Base-by-base conservation (phyloP, 768 basidiomycete species). In the Amanita pseudoporphyria region DNA sequence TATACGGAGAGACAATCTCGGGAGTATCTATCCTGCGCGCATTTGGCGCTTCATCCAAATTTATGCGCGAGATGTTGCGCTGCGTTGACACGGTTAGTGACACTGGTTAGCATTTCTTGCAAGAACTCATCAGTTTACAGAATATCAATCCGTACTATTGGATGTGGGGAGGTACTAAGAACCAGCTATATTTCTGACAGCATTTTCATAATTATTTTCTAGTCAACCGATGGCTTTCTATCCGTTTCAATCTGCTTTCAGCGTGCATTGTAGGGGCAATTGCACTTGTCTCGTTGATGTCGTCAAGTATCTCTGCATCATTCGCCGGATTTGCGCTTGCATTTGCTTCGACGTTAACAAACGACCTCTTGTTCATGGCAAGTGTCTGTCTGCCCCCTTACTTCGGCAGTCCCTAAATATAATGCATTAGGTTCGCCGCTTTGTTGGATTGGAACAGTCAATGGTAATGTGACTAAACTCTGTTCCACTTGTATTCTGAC, bases 161-260 rank as follows among this genome's bases (percentile, higher is more conserved):
- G 92, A 84, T 87, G 77, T 92, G 87, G 88, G 86, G 81, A 68
- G 81, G 82, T 86, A 37, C 35, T 21, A 6, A 21, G 18, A 4
- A 45, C 9, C 39, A 16, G 31, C 7, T 5, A 12, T 36, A 36
- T 22, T 13, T 10, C 28, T 30, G 22, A 26, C 13, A 12, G 2
- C 33, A 31, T 16, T 33, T 19, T 33, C 31, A 14, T 13, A 22
- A 7, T 22, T 13, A 41, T 44, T 38, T 35, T 45, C 3, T 53
- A 87, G 88, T 93, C 14, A 93, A 92, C 62, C 82, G 91, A 38
- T 97, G 93, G 93, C 71, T 93, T 41, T 85, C 85, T 26, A 78
- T 84, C 53, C 83, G 93, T 9, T 94, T 94, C 75, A 87, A 92
- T 59, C 60, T 94, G 22, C 69, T 92, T 18, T 88, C 87, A 3